These are phyloP conservation scores for Aspergillus vadensis DNA, from an alignment of 2,329 filamentous ascomycete genomes.

Conservation along the genomic window DNA sequence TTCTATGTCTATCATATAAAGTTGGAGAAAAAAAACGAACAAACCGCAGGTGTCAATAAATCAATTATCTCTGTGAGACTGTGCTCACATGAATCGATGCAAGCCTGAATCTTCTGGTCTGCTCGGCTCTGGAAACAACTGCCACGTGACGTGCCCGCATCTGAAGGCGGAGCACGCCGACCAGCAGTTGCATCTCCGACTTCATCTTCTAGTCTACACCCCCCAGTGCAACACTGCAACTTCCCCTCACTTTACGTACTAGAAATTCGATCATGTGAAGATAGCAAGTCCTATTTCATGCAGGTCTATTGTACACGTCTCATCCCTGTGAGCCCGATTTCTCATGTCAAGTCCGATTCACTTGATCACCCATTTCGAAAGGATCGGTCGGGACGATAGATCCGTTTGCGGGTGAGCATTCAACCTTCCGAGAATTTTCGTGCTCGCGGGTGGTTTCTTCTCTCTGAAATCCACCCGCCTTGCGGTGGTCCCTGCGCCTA, in stretches of 20 bases:
- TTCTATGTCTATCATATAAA: neutral
- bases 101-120: neutral
- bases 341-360: too few species aligned
- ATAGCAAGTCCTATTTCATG: neutral
- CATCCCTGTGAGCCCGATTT: neutral
- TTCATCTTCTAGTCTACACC: neutral
- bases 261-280: neutral
- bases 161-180: neutral
- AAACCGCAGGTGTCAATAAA: neutral
- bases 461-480: neutral
- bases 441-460: neutral
- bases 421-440: neutral
- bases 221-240: neutral
- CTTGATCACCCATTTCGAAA: too few species aligned
- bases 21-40: neutral
- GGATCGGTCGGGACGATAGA: neutral
- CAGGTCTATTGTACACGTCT: neutral
- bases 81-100: neutral
- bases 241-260: neutral
- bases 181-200: neutral
- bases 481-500: neutral
- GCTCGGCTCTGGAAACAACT: neutral
- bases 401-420: neutral
- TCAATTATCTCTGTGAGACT: neutral
- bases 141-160: neutral